phyloP scores from a whole-genome alignment of 306 rosid species.

The Ormosia emarginata region DNA sequence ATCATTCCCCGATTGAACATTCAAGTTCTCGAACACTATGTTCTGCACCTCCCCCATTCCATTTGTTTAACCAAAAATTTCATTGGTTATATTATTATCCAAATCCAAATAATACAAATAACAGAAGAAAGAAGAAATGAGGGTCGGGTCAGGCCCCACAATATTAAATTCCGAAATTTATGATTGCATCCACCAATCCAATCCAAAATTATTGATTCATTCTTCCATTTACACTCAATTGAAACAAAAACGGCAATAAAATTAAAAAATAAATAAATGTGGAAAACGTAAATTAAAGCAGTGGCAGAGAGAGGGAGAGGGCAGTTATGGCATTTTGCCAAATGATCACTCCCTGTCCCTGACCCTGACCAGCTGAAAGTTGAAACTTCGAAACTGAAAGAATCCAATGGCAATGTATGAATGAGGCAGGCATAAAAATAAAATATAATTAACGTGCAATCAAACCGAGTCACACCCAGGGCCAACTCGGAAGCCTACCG shows the following conservation, averaged over 20 bases:
- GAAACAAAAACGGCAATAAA: background rate
- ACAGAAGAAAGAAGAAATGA: background rate
- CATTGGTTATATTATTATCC: no score
- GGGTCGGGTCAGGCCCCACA: background rate
- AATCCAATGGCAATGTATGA: background rate
- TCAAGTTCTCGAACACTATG: conserved; percentile 61
- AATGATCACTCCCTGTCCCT: background rate
- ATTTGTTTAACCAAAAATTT: background rate
- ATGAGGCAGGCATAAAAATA: background rate
- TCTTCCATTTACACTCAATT: background rate
- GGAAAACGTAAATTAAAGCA: background rate
- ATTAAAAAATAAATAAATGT: background rate
- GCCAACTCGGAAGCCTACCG: no score
- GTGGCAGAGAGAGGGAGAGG: background rate
- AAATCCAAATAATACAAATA: background rate
- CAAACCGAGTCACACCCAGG: background rate
- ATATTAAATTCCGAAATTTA: background rate
- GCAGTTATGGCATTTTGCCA: background rate
- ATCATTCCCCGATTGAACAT: conserved; percentile 82
- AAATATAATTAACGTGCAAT: background rate
- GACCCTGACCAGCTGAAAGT: background rate
- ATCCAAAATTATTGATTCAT: background rate
- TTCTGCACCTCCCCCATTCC: conserved; percentile 29
- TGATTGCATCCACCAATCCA: background rate
- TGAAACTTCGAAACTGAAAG: background rate